Conservation (phyloP, 2,329 filamentous ascomycete genomes). For the Aureobasidium sp. region DNA sequence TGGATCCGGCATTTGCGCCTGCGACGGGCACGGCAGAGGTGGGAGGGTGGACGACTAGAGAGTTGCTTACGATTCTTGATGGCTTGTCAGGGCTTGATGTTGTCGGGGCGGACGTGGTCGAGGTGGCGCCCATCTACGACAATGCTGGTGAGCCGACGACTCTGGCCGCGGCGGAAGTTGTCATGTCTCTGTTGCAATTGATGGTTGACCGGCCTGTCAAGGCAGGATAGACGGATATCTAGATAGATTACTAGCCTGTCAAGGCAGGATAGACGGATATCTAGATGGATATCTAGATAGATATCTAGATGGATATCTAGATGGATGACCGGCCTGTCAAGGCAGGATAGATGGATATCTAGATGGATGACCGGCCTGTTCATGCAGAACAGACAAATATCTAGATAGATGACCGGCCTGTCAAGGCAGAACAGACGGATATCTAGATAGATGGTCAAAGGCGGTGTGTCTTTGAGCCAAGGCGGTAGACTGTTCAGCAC, state of each 20-base stretch:
- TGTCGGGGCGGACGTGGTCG: conserved; percentile 54
- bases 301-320: no score
- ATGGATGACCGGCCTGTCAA: conserved; percentile 13
- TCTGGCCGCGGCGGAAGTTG: conserved; percentile 50
- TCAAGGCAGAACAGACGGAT: no score
- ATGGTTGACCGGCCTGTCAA: conserved; percentile 35
- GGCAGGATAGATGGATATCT: background rate
- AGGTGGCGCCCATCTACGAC: conserved; percentile 57
- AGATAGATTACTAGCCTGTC: no score
- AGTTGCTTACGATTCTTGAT: conserved; percentile 52
- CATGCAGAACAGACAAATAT: no score
- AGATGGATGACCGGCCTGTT: no score
- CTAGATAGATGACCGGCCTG: no score
- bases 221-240: background rate
- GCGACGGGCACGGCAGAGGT: conserved; percentile 56
- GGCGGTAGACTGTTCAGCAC: background rate
- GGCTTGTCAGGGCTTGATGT: conserved; percentile 52
- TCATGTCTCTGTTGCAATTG: conserved; percentile 42
- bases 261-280: no score
- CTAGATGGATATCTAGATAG: no score
- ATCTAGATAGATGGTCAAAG: background rate
- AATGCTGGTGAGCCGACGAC: conserved; percentile 53
- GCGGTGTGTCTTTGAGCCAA: conserved; percentile 9
- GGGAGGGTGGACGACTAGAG: conserved; percentile 55
- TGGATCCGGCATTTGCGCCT: conserved; percentile 51